A percentile compares a stretch with the other conserved stretches of the same genome.
phyloP scores from a whole-genome alignment of 2,329 filamentous ascomycete genomes.

The Ophiosphaerella korrae region DNA sequence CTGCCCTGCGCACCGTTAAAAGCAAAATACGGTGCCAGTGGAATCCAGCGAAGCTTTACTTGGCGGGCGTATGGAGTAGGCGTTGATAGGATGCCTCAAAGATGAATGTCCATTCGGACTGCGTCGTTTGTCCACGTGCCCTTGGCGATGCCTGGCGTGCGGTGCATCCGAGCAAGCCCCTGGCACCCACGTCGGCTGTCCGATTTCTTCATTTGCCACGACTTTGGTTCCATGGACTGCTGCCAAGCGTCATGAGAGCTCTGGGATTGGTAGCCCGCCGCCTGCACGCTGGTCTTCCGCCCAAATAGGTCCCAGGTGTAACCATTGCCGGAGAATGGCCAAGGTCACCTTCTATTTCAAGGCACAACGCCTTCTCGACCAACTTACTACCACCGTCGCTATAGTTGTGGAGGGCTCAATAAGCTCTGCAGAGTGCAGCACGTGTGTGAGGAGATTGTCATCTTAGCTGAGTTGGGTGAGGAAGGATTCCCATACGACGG shows the following conservation, averaged over 20 bases:
- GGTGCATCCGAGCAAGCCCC: slow-evolving; percentile 4
- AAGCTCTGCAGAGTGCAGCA: slow-evolving; percentile 6
- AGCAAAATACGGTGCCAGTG: slow-evolving; percentile 15
- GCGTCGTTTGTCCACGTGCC: slow-evolving; percentile 2
- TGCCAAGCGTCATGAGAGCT: slow-evolving; percentile 4
- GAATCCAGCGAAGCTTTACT: slow-evolving; percentile 17
- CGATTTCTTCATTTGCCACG: slow-evolving; percentile 9
- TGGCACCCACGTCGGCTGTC: slow-evolving; percentile 9
- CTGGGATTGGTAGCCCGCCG: not conserved
- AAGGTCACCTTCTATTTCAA: slow-evolving; percentile 20
- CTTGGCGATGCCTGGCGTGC: slow-evolving; percentile 4
- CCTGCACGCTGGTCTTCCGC: slow-evolving; percentile 5
- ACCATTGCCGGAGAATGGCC: slow-evolving; percentile 3
- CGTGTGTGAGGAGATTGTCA: slow-evolving; percentile 6
- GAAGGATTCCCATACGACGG: too few relatives aligned
- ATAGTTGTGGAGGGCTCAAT: slow-evolving; percentile 8
- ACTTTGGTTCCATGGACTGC: not conserved
- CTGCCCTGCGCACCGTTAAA: slow-evolving; percentile 18
- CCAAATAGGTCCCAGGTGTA: slow-evolving; percentile 5
- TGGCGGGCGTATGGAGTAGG: slow-evolving; percentile 9
- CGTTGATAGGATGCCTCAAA: slow-evolving; percentile 7
- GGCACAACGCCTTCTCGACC: slow-evolving; percentile 1
- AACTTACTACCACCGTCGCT: not conserved
- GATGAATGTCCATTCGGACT: slow-evolving; percentile 9
- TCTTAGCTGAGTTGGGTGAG: too few relatives aligned